A percentile compares a stretch with the other conserved stretches of the same genome.
These are phyloP conservation scores for Ilex paraguariensis DNA, from an alignment of 305 asterid species.

Conservation along the genomic window DNA sequence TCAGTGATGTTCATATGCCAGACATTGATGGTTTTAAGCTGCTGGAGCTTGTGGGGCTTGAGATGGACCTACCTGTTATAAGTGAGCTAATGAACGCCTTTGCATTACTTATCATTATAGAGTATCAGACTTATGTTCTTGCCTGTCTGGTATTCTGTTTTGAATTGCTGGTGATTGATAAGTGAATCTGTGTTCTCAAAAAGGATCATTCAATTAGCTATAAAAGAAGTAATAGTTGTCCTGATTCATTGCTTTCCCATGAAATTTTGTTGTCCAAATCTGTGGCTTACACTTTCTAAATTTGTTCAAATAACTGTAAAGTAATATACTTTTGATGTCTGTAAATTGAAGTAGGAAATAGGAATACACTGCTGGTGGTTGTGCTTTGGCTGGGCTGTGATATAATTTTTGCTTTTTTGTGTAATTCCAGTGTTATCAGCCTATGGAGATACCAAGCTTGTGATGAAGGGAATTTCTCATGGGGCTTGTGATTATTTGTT, in stretches of 20 bases:
- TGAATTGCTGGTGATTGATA: neutral
- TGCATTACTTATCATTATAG: neutral
- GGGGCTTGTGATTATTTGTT: conserved; percentile 29
- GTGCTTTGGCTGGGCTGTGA: too few species aligned
- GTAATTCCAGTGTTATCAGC: conserved; percentile 21
- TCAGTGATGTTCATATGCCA: conserved; percentile 22
- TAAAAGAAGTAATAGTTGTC: too few species aligned
- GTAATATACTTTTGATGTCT: too few species aligned
- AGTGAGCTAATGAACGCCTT: conserved; percentile 10
- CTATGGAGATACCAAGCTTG: conserved; percentile 7
- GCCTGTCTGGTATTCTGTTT: neutral
- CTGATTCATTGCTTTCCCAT: too few species aligned
- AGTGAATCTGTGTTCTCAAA: neutral
- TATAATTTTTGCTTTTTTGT: neutral
- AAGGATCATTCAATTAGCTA: too few species aligned
- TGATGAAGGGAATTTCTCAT: conserved; percentile 17
- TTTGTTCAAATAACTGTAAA: too few species aligned
- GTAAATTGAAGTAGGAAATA: too few species aligned
- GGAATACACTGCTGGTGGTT: too few species aligned
- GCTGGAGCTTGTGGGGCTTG: conserved; percentile 16
- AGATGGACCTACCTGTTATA: conserved; percentile 25
- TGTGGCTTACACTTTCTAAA: too few species aligned
- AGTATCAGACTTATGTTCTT: neutral
- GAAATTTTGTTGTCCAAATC: too few species aligned
- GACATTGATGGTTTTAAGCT: conserved; percentile 27